phyloP scores from a whole-genome alignment of 2,329 filamentous ascomycete genomes.

The Penicillium sp. region DNA sequence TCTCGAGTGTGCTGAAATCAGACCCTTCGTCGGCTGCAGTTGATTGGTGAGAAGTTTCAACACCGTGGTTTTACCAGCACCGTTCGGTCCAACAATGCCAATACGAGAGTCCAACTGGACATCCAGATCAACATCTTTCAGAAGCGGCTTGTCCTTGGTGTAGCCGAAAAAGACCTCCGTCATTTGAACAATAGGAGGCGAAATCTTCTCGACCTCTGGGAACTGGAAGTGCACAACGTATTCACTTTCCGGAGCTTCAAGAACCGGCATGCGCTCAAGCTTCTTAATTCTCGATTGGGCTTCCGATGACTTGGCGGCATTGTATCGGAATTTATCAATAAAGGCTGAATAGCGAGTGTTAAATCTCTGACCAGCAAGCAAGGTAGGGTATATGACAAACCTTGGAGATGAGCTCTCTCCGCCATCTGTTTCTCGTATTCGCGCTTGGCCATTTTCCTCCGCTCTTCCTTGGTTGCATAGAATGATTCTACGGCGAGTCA shows the following conservation, averaged over 20 bases:
- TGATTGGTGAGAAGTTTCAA: conserved; percentile 93
- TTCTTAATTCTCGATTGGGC: conserved; percentile 99
- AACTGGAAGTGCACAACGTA: conserved; percentile 97
- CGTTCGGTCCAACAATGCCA: conserved; percentile 98
- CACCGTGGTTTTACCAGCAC: conserved; percentile 97
- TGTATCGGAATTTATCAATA: conserved; percentile 99
- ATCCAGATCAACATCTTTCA: conserved; percentile 86
- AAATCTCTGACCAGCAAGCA: conserved; percentile 3
- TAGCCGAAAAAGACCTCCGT: conserved; percentile 89
- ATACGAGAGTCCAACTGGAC: conserved; percentile 98
- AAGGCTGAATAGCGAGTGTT: conserved; percentile 57
- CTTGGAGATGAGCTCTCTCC: conserved; percentile 84
- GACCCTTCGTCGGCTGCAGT: conserved; percentile 69
- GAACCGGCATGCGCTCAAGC: conserved; percentile 90
- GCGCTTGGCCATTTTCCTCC: conserved; percentile 91
- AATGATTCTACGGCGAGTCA: conserved; percentile 65
- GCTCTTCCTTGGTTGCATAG: conserved; percentile 95
- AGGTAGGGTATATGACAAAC: conserved; percentile 26
- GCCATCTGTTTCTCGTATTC: conserved; percentile 99
- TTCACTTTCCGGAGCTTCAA: conserved; percentile 86
- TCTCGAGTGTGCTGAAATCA: conserved; percentile 85
- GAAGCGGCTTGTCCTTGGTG: conserved; percentile 70
- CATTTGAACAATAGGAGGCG: conserved; percentile 98
- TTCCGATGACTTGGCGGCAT: conserved; percentile 96
- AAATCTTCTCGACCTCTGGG: conserved; percentile 95